phyloP scores from a whole-genome alignment of 2,329 filamentous ascomycete genomes.

The Aspergillus jensenii region DNA sequence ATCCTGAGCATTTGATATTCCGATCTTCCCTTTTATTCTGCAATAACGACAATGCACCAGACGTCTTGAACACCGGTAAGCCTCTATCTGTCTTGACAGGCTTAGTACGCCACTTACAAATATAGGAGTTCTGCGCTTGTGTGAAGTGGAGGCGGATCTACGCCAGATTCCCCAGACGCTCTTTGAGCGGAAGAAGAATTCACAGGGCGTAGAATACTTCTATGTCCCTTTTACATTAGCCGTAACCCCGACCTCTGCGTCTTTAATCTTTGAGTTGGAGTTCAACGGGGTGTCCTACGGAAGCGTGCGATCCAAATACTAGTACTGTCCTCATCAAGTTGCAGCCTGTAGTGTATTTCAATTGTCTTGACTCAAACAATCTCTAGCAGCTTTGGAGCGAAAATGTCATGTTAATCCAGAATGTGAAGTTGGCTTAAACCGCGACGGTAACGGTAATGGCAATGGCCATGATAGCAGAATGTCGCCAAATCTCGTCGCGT shows the following conservation, averaged over 20 bases:
- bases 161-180: conserved; percentile 18
- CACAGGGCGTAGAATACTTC: conserved; percentile 17
- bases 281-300: conserved; percentile 27
- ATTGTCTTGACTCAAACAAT: too few species aligned
- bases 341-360: conserved; percentile 1
- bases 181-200: conserved; percentile 18
- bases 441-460: too few species aligned
- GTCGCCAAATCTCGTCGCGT: too few species aligned
- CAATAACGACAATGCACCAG: not conserved
- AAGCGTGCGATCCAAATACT: conserved; percentile 22
- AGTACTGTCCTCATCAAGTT: not conserved
- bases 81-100: not conserved
- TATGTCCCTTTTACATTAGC: conserved; percentile 6
- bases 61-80: not conserved
- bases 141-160: conserved; percentile 21
- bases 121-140: conserved; percentile 17
- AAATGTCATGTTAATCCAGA: too few species aligned
- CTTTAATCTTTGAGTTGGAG: conserved; percentile 23
- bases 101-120: not conserved
- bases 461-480: too few species aligned
- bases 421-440: too few species aligned
- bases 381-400: too few species aligned
- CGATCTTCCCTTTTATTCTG: conserved; percentile 6
- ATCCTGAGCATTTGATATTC: not conserved
- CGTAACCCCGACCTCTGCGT: conserved; percentile 24